phyloP scores from a whole-genome alignment of 768 basidiomycete genomes.

The Suillus luteus region DNA sequence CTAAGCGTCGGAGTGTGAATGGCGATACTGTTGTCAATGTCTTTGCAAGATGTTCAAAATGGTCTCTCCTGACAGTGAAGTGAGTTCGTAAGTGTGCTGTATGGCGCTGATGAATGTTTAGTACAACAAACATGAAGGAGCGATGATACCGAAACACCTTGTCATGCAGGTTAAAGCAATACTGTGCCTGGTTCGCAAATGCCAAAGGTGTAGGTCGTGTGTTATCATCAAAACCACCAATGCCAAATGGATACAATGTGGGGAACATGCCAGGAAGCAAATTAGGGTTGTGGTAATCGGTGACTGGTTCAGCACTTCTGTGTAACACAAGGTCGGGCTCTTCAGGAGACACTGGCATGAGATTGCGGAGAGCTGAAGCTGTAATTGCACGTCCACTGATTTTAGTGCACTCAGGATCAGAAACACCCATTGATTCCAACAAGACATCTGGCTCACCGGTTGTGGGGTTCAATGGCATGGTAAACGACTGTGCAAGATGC shows the following conservation, averaged over 20 bases:
- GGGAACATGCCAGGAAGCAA: conserved; percentile 34
- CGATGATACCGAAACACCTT: conserved; percentile 26
- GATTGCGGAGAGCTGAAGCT: conserved; percentile 26
- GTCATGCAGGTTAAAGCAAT: conserved; percentile 24
- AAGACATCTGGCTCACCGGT: too few species aligned
- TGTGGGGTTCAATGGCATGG: too few species aligned
- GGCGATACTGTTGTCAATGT: too few species aligned
- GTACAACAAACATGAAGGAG: conserved; percentile 28
- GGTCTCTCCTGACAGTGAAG: too few species aligned
- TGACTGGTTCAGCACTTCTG: too few species aligned
- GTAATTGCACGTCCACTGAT: conserved; percentile 21
- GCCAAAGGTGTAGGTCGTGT: conserved; percentile 12
- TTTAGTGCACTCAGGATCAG: background rate
- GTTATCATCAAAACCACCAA: conserved; percentile 33
- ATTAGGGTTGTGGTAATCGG: conserved; percentile 28
- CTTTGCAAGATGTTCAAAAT: too few species aligned
- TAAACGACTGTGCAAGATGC: background rate
- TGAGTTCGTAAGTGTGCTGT: too few species aligned
- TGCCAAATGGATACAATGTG: conserved; percentile 32
- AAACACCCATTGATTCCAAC: too few species aligned
- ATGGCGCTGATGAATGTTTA: conserved; percentile 21
- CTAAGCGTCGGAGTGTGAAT: too few species aligned
- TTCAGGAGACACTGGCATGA: conserved; percentile 18
- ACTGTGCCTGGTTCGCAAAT: conserved; percentile 25
- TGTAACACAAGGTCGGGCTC: too few species aligned